Evolutionary conservation across 1,139 yeast species (phyloP), one percentile per base, ranked within the genome.

Genomic region (Hansenula lynferdii): DNA sequence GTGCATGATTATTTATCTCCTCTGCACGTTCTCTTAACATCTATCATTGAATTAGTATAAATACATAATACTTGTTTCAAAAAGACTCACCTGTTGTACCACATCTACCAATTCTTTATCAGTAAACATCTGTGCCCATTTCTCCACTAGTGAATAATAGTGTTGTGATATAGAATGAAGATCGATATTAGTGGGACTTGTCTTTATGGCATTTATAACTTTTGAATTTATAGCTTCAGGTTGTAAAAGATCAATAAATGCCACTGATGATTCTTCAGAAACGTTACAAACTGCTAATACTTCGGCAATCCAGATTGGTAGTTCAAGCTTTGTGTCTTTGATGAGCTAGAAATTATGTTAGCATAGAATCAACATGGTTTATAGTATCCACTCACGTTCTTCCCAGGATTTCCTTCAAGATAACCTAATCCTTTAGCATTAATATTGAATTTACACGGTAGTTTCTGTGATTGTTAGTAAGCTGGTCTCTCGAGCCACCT

Each of bases 281-380:
- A 43, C 28, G 58, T 64, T 68, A 31, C 75, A 70, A 28, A 71
- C 67, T 1, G 95, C 96, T 31, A 92, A 63, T 5, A 85, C 74
- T 47, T 80, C 81, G 0, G 96, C 95, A 34, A 92, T 63, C 98
- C 98, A 92, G 25, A 89, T 60, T 1, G 98, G 97, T 30, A 92
- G 67, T 43, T 85, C 94, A 6, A 87, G 57, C 52, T 80, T 80
- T 2, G 95, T 71, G 31, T 80, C 82, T 50, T 77, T 71, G 41
- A 68, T 65, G 15, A 85, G 71, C 45, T 78, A n/a, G n/a, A n/a
- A n/a, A n/a, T n/a, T n/a, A n/a, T n/a, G n/a, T n/a, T n/a, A n/a
- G n/a, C n/a, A n/a, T n/a, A n/a, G n/a, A n/a, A n/a, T n/a, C n/a
- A n/a, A n/a, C n/a, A n/a, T n/a, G n/a, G n/a, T n/a, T n/a, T n/a